These are phyloP conservation scores for Davidsoniella virescens DNA, from an alignment of 2,329 filamentous ascomycete genomes.

Conservation along the genomic window DNA sequence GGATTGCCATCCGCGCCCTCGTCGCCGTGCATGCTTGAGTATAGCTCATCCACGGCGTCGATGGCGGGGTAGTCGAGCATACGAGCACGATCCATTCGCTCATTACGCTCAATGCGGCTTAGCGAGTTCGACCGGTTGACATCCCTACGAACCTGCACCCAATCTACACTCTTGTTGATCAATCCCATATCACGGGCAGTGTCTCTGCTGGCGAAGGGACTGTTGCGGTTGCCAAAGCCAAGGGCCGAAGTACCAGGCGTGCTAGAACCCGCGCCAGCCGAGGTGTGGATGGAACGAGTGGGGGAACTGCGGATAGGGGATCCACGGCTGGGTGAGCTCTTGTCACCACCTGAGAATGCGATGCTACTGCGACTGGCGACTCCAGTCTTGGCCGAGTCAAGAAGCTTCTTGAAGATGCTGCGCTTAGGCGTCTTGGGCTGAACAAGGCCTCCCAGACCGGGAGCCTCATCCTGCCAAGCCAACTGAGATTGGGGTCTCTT, in stretches of 20 bases:
- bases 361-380: slow-evolving; percentile 81
- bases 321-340: slow-evolving; percentile 2
- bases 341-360: slow-evolving; percentile 35
- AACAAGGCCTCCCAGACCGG: slow-evolving; percentile 62
- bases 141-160: slow-evolving; percentile 94
- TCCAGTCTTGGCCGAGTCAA: slow-evolving; percentile 85
- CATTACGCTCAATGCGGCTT: slow-evolving; percentile 71
- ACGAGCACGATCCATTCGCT: slow-evolving; percentile 76
- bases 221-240: slow-evolving; percentile 19
- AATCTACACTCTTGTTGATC: slow-evolving; percentile 46
- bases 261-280: slow-evolving; percentile 26
- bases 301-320: slow-evolving; percentile 22
- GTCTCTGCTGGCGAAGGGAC: slow-evolving; percentile 26
- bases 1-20: slow-evolving; percentile 75
- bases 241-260: slow-evolving; percentile 16
- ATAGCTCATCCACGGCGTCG: slow-evolving; percentile 76
- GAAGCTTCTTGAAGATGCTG: slow-evolving; percentile 89
- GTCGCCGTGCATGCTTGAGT: slow-evolving; percentile 72
- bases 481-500: slow-evolving; percentile 49
- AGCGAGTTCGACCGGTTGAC: slow-evolving; percentile 90
- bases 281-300: slow-evolving; percentile 14
- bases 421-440: slow-evolving; percentile 64
- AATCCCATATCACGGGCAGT: slow-evolving; percentile 56
- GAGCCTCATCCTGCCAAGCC: slow-evolving; percentile 48
- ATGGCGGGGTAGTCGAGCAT: slow-evolving; percentile 87